These are phyloP conservation scores for Sorghum bicolor DNA, from an alignment of 176 grass and related monocot genomes.

Conservation along the genomic window Sorghum_bicolor_NCBIv3 NC_012870.2:63909501-63910000, in stretches of 20 bases:
- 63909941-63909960: not conserved
- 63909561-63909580: no score
- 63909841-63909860: not conserved
- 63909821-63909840: not conserved
- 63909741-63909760: not conserved
- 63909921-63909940: not conserved
- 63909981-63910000: not conserved
- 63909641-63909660: not conserved
- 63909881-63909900: not conserved
- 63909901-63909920: not conserved
- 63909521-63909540: no score
- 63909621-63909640: no score
- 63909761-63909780: not conserved
- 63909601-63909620: no score
- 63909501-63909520: no score
- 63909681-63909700: not conserved
- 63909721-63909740: not conserved
- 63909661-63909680: not conserved
- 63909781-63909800: not conserved
- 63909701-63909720: not conserved
- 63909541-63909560: no score
- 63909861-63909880: not conserved
- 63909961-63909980: not conserved
- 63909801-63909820: not conserved
- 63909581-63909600: no score